Evolutionary conservation across 768 basidiomycete genomes (phyloP), one percentile per base, ranked within the genome.

Genomic region (Sutorius australiensis): DNA sequence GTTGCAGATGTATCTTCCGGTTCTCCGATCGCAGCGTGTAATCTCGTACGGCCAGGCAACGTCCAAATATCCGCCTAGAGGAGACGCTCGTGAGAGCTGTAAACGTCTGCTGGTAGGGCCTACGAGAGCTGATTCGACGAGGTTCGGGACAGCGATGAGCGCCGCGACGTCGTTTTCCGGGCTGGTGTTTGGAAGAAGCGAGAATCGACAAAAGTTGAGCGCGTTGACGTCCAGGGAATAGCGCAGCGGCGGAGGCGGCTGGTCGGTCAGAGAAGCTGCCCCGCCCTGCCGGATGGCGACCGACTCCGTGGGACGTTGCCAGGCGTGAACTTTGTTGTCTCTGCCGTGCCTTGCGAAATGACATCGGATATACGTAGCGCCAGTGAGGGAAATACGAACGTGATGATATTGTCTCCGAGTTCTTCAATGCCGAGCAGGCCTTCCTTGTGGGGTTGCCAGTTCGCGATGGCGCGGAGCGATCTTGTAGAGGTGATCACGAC

Each of bases 191-290:
- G 62, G 67, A 34, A 88, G 65, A 3, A 98, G 73, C 7, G 90
- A 87, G 69, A 97, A 94, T 2, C 87, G 83, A 70, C 95, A 98
- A 67, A 88, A 98, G 64, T 95, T 97, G 50, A 98, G 77, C 2
- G 95, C 86, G 65, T 99, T 99, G 54, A 95, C 85, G 62, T 93
- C 89, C 67, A 98, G 72, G 0, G 88, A 87, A 60, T 85, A 87
- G 11, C 71, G 65, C 4, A 89, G 67, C 7, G 64, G 54, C 4
- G 89, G 88, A 0, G 70, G 69, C 1, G 78, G 73, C 7, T 80
- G 67, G 28, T 74, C 77, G 1, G 79, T 72, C 36, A 79, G 61
- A 0, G 79, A 74, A 2, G 85, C 87, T 3, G 85, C 81, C 14
- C 73, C 76, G 16, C 82, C 80, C 7, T 82, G 78, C 17, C 70